A percentile compares a stretch with the other conserved stretches of the same genome.
These are phyloP conservation scores for Cubamyces lactineus DNA, from an alignment of 768 basidiomycete species.

Conservation along the genomic window DNA sequence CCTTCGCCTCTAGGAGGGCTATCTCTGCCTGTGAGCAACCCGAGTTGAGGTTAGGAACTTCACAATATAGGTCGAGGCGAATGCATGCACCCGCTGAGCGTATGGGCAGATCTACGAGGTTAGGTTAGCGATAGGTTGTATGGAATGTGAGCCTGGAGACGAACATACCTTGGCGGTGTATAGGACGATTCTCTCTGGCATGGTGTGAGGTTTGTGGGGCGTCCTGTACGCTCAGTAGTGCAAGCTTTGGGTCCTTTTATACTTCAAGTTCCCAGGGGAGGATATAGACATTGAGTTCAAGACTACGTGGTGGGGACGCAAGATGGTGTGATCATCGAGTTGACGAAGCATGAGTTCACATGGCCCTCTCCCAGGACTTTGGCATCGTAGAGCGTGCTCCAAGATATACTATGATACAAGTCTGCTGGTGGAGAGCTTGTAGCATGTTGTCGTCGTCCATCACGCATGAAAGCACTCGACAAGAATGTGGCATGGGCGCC, in stretches of 20 bases:
- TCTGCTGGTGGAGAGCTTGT: background rate
- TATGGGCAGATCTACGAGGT: conserved; percentile 56
- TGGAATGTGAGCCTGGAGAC: too few species aligned
- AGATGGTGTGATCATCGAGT: conserved; percentile 19
- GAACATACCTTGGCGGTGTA: conserved; percentile 27
- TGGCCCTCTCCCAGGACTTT: background rate
- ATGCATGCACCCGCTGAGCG: conserved; percentile 41
- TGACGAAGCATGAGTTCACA: conserved; percentile 20
- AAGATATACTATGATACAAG: background rate
- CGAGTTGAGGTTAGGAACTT: too few species aligned
- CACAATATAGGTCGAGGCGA: too few species aligned
- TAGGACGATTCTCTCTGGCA: conserved; percentile 23
- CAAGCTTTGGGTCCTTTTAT: background rate
- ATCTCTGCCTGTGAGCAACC: conserved; percentile 49
- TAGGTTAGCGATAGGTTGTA: too few species aligned
- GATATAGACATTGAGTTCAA: background rate
- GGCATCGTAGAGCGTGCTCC: background rate
- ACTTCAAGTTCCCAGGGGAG: background rate
- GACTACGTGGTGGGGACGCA: background rate
- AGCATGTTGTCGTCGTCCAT: too few species aligned
- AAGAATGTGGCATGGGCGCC: too few species aligned
- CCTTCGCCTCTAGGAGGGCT: conserved; percentile 58
- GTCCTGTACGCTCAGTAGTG: background rate
- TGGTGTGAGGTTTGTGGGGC: background rate
- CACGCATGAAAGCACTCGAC: too few species aligned